Percentiles rank a stretch among this genome's conserved stretches.
Evolutionary conservation across 352 stramenopile species (phyloP).

Genomic region (Globisporangium canariense): DNA sequence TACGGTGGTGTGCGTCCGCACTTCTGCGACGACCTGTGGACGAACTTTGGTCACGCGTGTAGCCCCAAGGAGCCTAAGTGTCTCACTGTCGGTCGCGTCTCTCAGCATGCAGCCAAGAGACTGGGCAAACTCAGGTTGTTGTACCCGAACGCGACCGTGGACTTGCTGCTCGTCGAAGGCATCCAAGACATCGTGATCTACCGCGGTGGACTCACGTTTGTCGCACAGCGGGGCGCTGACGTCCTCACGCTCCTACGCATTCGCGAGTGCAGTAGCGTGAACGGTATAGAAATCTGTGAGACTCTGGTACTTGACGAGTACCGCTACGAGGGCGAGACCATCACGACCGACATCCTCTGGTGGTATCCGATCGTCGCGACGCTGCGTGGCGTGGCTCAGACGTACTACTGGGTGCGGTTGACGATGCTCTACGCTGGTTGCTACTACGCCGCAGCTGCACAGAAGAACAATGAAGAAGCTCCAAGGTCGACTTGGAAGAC

Average conservation of each 20-base stretch:
- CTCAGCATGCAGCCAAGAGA: background rate
- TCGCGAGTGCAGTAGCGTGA: background rate
- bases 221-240: conserved; percentile 7
- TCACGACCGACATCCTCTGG: conserved; percentile 7
- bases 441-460: conserved; percentile 3
- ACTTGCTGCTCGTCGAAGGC: conserved; percentile 11
- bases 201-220: conserved; percentile 1
- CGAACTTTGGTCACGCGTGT: conserved; percentile 7
- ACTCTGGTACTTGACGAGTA: conserved; percentile 13
- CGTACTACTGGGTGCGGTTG: conserved; percentile 16
- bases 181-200: conserved; percentile 8
- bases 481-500: conserved; percentile 1
- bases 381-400: conserved; percentile 8
- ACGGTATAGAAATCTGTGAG: background rate
- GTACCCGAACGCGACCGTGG: conserved; percentile 9
- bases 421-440: conserved; percentile 5
- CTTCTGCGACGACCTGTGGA: conserved; percentile 16
- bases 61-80: background rate
- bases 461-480: background rate
- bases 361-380: conserved; percentile 4
- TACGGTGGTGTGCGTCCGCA: conserved; percentile 11
- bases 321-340: conserved; percentile 16
- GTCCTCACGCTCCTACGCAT: conserved; percentile 14
- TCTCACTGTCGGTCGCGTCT: background rate
- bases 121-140: background rate